Evolutionary conservation across 2,329 filamentous ascomycete genomes (phyloP), one percentile per base, ranked within the genome.

Genomic region (Malbranchea zuffiana): DNA sequence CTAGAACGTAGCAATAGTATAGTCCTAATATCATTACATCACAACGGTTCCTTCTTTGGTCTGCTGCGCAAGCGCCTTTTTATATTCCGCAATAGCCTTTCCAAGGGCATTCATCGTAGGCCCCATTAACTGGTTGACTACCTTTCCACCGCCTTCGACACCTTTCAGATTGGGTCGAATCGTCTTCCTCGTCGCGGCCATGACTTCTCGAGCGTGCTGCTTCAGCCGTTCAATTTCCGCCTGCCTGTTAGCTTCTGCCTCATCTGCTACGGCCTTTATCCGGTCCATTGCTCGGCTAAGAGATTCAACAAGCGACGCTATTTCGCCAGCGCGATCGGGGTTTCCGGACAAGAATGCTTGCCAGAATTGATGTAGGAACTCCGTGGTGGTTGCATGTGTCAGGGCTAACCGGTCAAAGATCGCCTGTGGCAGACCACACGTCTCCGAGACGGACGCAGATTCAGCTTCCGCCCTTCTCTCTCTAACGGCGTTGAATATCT

Each of bases 311-410:
- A 95, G 71, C 44, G 82, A 85, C 5, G 78, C 76, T 10, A 95
- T 70, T 60, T 98, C 88, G 27, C 71, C 70, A 0, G 84, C 83
- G 21, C 84, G 78, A 42, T 84, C 79, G 1, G 82, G 65, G 53
- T 95, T 84, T 10, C 87, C 88, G 0, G 87, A 95, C 17, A 93
- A 70, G 53, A 93, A 98, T 0, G 87, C 78, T 21, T 75, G 73
- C 88, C 88, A 98, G 65, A 98, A 98, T 57, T 96, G 92, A 50
- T 88, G 83, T n/a, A 98, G 66, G 52, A 96, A 98, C 54, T 98
- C 90, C 24, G 83, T 80, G 0, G 85, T 92, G 0, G 90, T 98
- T 36, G 87, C 87, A 56, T 96, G 86, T 0, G 88, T 94, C 38
- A 82, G 68, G 8, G 66, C 69, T n/a, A 82, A 53, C 12, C 71